Base-by-base conservation (phyloP, 257 asterid genomes). In the Nemophila menziesii region DNA sequence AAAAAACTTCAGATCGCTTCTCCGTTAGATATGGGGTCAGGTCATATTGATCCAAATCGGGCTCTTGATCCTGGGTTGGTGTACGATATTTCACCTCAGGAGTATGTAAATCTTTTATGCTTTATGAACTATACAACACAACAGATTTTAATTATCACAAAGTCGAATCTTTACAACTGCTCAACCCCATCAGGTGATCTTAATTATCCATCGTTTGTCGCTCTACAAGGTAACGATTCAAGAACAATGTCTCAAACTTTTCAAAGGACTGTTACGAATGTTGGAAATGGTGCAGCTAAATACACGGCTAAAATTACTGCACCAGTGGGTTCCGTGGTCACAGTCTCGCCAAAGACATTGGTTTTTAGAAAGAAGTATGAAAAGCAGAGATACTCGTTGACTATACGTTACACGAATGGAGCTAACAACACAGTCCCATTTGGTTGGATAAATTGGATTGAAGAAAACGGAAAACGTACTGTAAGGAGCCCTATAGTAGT, bases 401-500 rank as follows among this genome's bases (percentile, higher is more conserved):
- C 57, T 7, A 33, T 74, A 11, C 24, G 46, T 0, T 71, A 71
- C 29, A 36, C 5, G 18, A 58, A 60, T 15, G 37, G 46, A n/a
- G 15, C 11, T 4, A 53, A 68, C 0, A 55, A 48, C 15, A 63
- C 44, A 17, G 62, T 59, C 12, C 49, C 44, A 51, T 58, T 55
- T 22, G 79, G 84, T 13, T 68, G 70, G 0, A 2, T 74, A 22
- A 60, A 65, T 5, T 75, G 92, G 85, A 12, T 64, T 21, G 81
- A 79, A 43, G 70, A 45, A 21, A 42, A 23, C 16, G 81, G 79
- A 6, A 55, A 58, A 3, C 73, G 49, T 45, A 52, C 44, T 2
- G 84, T 66, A 15, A 74, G 76, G 44, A 78, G 80, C 54, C 90
- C 78, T 2, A 50, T 66, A 43, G 80, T 68, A 22, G 68, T 67